These are phyloP conservation scores for Cladosporium cucumerinum DNA, from an alignment of 2,329 filamentous ascomycete species.

Conservation along the genomic window DNA sequence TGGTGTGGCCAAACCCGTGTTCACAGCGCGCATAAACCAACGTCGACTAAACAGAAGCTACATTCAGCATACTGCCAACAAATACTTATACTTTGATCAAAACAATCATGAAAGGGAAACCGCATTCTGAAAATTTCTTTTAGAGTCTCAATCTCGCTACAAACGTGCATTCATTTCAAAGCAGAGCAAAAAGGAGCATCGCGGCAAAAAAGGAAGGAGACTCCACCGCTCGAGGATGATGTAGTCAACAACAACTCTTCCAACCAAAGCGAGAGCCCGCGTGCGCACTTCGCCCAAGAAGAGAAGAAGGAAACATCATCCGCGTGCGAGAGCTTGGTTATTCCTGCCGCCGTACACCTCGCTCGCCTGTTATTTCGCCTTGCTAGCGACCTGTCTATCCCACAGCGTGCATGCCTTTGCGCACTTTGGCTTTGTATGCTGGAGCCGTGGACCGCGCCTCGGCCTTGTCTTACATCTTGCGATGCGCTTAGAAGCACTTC, in stretches of 20 bases:
- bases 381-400: slow-evolving; percentile 16
- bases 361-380: slow-evolving; percentile 15
- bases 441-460: slow-evolving; percentile 16
- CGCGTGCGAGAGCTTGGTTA: not conserved
- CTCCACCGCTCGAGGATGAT: slow-evolving; percentile 8
- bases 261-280: slow-evolving; percentile 15
- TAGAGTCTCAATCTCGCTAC: slow-evolving; percentile 15
- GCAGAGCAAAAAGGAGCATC: slow-evolving; percentile 12
- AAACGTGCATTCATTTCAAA: slow-evolving; percentile 18
- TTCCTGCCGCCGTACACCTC: slow-evolving; percentile 9
- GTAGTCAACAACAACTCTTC: slow-evolving; percentile 4
- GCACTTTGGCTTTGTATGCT: slow-evolving; percentile 8
- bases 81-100: not conserved
- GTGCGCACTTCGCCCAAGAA: slow-evolving; percentile 11
- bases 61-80: no score
- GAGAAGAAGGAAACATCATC: slow-evolving; percentile 14
- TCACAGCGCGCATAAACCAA: no score
- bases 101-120: not conserved
- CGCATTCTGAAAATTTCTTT: slow-evolving; percentile 15
- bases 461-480: slow-evolving; percentile 13
- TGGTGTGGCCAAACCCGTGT: no score
- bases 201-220: slow-evolving; percentile 8
- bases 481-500: slow-evolving; percentile 94
- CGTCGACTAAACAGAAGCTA: no score
- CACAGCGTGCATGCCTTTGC: slow-evolving; percentile 13